Percentiles rank a stretch among this genome's conserved stretches.
Evolutionary conservation across 257 asterid species (phyloP).

Genomic region (Echites panduratus): DNA sequence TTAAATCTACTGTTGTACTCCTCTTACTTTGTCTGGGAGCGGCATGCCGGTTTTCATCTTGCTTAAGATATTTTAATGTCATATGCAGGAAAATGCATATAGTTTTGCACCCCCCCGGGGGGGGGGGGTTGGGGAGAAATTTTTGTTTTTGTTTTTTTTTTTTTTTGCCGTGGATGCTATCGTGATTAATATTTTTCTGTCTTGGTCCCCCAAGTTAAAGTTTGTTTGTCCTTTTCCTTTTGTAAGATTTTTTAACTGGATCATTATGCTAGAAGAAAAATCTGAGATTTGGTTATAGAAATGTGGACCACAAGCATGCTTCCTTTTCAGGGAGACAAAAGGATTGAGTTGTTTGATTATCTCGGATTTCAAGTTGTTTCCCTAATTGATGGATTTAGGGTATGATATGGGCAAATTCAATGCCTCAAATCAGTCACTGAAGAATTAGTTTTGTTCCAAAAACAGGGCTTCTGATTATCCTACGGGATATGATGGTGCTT

Average conservation of each 20-base stretch:
- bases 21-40: background rate
- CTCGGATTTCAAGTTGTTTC: background rate
- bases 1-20: background rate
- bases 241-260: background rate
- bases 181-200: background rate
- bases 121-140: background rate
- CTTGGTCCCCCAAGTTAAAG: background rate
- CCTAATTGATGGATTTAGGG: background rate
- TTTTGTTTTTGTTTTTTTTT: background rate
- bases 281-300: background rate
- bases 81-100: background rate
- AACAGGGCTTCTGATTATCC: constrained; percentile 86
- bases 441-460: constrained; percentile 16
- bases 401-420: background rate
- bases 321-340: background rate
- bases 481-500: constrained; percentile 63
- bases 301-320: constrained; percentile 7
- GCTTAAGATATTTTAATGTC: background rate
- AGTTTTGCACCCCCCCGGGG: too few relatives aligned
- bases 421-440: background rate
- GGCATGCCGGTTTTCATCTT: background rate
- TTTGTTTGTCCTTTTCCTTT: constrained; percentile 5
- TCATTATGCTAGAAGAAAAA: background rate
- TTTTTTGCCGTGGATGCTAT: background rate
- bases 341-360: background rate